These are phyloP conservation scores for Magnaporthiopsis incrustans DNA, from an alignment of 2,329 filamentous ascomycete genomes.

Conservation along the genomic window DNA sequence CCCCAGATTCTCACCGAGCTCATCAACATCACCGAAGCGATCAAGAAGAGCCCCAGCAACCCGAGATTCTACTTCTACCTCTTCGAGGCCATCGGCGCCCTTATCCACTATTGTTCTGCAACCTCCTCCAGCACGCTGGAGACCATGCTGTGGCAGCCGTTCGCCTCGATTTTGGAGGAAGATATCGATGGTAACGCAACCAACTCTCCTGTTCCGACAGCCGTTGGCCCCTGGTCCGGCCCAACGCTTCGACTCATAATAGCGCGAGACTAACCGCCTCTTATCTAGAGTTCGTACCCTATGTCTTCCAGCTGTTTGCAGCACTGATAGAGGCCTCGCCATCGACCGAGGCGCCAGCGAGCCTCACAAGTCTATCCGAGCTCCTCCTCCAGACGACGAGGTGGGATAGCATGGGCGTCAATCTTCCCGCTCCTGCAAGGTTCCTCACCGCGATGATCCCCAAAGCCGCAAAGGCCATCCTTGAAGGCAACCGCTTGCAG, in stretches of 20 bases:
- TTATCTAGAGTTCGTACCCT: slow-evolving; percentile 76
- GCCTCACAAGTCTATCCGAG: slow-evolving; percentile 71
- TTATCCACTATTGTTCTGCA: slow-evolving; percentile 64
- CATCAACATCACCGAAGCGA: slow-evolving; percentile 82
- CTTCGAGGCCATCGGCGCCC: slow-evolving; percentile 86
- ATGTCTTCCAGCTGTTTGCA: slow-evolving; percentile 91
- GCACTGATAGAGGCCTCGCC: slow-evolving; percentile 84
- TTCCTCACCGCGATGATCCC: slow-evolving; percentile 79
- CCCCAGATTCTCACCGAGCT: slow-evolving; percentile 78
- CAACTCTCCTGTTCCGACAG: neutral
- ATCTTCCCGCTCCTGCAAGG: slow-evolving; percentile 83
- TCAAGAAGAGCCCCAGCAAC: slow-evolving; percentile 92
- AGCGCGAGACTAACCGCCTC: neutral
- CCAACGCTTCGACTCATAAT: neutral
- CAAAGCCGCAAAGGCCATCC: slow-evolving; percentile 63
- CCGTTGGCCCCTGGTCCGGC: neutral
- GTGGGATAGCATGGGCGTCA: slow-evolving; percentile 81
- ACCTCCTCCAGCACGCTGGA: slow-evolving; percentile 68
- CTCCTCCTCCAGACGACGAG: slow-evolving; percentile 73
- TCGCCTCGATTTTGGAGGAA: slow-evolving; percentile 69
- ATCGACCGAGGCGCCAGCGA: slow-evolving; percentile 65
- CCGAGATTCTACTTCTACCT: slow-evolving; percentile 98
- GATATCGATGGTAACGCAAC: slow-evolving; percentile 63
- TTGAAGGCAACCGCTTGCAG: slow-evolving; percentile 73
- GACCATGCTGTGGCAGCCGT: slow-evolving; percentile 71